Base-by-base conservation (phyloP, 768 basidiomycete genomes). In the Hericium alpestre region DNA sequence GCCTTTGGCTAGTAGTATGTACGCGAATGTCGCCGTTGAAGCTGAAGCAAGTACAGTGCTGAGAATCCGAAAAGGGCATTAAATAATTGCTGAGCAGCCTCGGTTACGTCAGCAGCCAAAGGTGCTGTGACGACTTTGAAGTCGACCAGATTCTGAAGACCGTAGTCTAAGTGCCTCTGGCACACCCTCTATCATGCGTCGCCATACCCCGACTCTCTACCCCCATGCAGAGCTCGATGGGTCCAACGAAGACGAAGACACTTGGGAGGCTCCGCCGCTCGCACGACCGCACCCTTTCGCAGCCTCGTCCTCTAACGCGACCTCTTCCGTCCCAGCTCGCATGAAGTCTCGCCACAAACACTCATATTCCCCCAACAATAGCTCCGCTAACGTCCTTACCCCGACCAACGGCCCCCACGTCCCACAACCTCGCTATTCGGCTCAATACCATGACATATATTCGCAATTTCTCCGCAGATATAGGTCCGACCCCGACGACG, bases 401-500 rank as follows among this genome's bases (percentile, higher is more conserved):
- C 68, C 66, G 32, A 67, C 70, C 15, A 58, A 69, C 8, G 60
- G 64, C 9, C 62, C 67, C 25, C 67, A 69, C 20, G 51, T 67
- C 12, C 63, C 66, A 16, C 65, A 67, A 12, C 43, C 43, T 22
- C 16, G 22, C 39, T 68, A 69, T 49, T 62, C 61, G 23, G 68
- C 75, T 23, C 74, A 72, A 51, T 76, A 79, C 63, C 71, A 82
- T 18, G 82, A 87, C 64, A 78, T 87, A 20, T 91, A 90, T 71
- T 82, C 85, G 20, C 87, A 90, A 65, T 90, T 90, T 66, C 81
- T 90, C 46, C 80, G 78, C 61, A 77, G 86, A 23, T 91, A 90
- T 71, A 78, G 86, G 65, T 82, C 84, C 6, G 78, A 78, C 58
- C 74, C 78, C n/a, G 76, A 79, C 40, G 86, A 86, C 58, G 86